These are phyloP conservation scores for Xylaria sp. DNA, from an alignment of 2,329 filamentous ascomycete genomes.

Conservation along the genomic window DNA sequence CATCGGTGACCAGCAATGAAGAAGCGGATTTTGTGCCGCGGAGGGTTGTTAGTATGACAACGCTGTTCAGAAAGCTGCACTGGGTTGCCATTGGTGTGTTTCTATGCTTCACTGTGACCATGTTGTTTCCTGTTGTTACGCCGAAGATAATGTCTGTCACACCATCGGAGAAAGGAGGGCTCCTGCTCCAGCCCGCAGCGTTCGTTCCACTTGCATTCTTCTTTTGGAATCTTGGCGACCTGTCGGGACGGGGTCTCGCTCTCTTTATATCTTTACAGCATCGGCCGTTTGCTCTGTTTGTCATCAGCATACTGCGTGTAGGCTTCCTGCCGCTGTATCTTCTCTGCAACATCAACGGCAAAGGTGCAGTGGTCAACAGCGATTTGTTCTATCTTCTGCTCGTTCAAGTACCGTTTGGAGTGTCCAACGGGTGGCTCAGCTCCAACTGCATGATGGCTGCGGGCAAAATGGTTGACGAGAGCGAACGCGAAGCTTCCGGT, in stretches of 20 bases:
- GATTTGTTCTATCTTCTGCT: constrained; percentile 84
- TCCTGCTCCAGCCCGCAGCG: constrained; percentile 63
- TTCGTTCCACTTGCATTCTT: constrained; percentile 91
- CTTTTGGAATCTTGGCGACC: constrained; percentile 87
- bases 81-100: constrained; percentile 75
- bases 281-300: constrained; percentile 62
- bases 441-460: constrained; percentile 90
- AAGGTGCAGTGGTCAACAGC: constrained; percentile 67
- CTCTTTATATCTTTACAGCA: constrained; percentile 48
- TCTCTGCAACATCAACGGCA: constrained; percentile 79
- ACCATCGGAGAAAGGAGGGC: constrained; percentile 38
- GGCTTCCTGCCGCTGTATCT: constrained; percentile 79
- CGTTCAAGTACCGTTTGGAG: constrained; percentile 77
- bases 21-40: constrained; percentile 48
- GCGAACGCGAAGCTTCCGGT: constrained; percentile 81
- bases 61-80: constrained; percentile 69
- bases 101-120: constrained; percentile 75
- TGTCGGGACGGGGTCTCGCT: constrained; percentile 68
- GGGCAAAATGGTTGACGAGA: constrained; percentile 70
- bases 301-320: constrained; percentile 58
- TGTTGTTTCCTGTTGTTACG: constrained; percentile 95
- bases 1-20: constrained; percentile 47
- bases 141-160: constrained; percentile 53
- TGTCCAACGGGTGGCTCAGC: constrained; percentile 81
- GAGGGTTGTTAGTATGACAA: constrained; percentile 50